A percentile compares a stretch with the other conserved stretches of the same genome.
phyloP scores from a whole-genome alignment of 23 red algal species.

The Gracilaria caudata region DNA sequence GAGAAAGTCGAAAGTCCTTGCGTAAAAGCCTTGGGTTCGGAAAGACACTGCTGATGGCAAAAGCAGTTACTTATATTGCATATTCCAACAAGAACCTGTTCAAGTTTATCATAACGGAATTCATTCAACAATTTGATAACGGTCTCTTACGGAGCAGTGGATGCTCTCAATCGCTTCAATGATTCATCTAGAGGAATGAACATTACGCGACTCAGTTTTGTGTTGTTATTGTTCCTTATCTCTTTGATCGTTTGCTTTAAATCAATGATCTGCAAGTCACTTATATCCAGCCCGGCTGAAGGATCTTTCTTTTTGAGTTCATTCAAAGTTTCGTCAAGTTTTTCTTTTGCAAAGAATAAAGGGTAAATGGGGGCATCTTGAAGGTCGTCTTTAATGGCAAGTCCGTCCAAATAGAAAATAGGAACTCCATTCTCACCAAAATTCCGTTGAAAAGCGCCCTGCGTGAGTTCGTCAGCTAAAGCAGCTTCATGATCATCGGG shows the following conservation, averaged over 20 bases:
- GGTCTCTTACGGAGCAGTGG: neutral
- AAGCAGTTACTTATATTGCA: too few species aligned
- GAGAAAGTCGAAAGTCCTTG: too few species aligned
- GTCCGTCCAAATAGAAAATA: slow-evolving; percentile 77
- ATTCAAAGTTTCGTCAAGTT: slow-evolving; percentile 65
- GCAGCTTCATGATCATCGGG: slow-evolving; percentile 57
- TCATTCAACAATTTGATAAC: neutral
- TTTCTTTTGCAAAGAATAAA: slow-evolving; percentile 77
- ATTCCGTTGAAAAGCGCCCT: slow-evolving; percentile 51
- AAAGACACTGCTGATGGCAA: too few species aligned
- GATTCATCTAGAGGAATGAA: slow-evolving; percentile 56
- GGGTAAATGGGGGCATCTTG: slow-evolving; percentile 46
- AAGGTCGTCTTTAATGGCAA: slow-evolving; percentile 54
- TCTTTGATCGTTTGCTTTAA: slow-evolving; percentile 68
- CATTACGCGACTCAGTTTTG: slow-evolving; percentile 35
- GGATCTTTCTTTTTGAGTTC: slow-evolving; percentile 60
- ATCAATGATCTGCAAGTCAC: slow-evolving; percentile 49
- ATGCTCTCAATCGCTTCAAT: slow-evolving; percentile 40
- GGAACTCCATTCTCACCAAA: slow-evolving; percentile 78
- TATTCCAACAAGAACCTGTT: too few species aligned
- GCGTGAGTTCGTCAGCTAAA: slow-evolving; percentile 53
- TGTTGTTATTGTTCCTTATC: slow-evolving; percentile 30
- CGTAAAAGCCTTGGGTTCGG: too few species aligned
- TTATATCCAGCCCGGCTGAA: slow-evolving; percentile 27
- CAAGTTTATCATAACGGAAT: too few species aligned